Evolutionary conservation across 2,329 filamentous ascomycete genomes (phyloP), one percentile per base, ranked within the genome.

Genomic region (Arthrinium phaeospermum): DNA sequence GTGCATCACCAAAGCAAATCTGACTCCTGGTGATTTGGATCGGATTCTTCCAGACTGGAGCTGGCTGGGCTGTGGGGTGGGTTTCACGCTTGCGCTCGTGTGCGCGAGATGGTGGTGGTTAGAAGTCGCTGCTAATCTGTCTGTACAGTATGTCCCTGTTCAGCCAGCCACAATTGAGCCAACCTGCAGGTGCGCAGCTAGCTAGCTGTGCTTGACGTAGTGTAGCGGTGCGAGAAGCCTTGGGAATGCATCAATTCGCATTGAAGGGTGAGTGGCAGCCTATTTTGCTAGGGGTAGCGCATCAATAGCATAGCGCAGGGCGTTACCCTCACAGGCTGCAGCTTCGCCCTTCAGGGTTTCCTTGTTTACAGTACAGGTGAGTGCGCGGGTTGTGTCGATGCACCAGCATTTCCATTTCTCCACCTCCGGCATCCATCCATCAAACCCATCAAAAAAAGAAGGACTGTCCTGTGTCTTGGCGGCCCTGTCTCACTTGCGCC

Each of bases 371-470:
- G 47, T 6, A n/a, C 46, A 27, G n/a, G 49, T 3, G 10, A n/a
- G 47, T 22, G 49, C 8, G 22, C 19, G 34, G 34, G 57, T 64
- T 37, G 34, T 41, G 57, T 64, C 30, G 57, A 64, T 64, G 57
- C 34, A 41, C 57, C 49, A 27, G 49, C 49, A 53, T 27, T 16
- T 27, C 49, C 49, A 53, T 34, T 64, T 41, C 57, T 64, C 57
- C 57, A 64, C 57, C 57, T 41, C 53, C 19, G 10, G 53, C 53
- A 61, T 64, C 57, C 34, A 41, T 64, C 57, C 34, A 64, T 41
- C 57, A 41, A 64, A 64, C 57, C 57, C 34, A 19, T 64, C 57
- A n/a, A 64, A 64, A 64, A 64, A n/a, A 4, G 8, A n/a, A n/a
- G 22, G 8, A n/a, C 57, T 41, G 30, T 64, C 57, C 24, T 61